Conservation (phyloP, 352 stramenopile species). For the Globisporangium perplexum region DNA sequence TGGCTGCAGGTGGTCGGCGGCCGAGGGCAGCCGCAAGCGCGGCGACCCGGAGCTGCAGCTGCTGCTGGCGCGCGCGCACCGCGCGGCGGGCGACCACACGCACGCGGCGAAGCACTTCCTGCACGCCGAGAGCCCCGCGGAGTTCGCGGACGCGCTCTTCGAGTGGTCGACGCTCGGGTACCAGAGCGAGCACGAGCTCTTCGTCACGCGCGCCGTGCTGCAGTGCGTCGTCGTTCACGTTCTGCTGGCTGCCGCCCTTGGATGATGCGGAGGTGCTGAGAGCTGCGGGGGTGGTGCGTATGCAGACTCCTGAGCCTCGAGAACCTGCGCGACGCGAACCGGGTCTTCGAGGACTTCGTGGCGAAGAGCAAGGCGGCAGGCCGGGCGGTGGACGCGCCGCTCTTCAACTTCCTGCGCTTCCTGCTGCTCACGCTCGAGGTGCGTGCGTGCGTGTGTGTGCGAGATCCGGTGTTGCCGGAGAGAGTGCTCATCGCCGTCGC, state of each 20-base stretch:
- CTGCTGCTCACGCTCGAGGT: constrained; percentile 83
- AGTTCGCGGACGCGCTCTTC: constrained; percentile 68
- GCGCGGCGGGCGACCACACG: constrained; percentile 42
- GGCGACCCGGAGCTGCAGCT: constrained; percentile 75
- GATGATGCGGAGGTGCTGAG: not conserved
- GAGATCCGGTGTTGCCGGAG: not conserved
- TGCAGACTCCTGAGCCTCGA: constrained; percentile 70
- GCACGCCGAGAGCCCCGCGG: constrained; percentile 60
- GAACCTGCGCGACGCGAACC: constrained; percentile 84
- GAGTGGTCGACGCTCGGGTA: constrained; percentile 75
- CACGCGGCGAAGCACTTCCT: constrained; percentile 77
- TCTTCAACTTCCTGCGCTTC: constrained; percentile 84
- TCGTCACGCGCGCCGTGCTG: constrained; percentile 64
- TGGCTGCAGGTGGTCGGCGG: constrained; percentile 56
- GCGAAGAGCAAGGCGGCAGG: constrained; percentile 34
- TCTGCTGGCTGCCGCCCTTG: not conserved
- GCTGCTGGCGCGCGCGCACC: constrained; percentile 53
- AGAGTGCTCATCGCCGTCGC: too few species aligned
- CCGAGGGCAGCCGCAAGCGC: constrained; percentile 62
- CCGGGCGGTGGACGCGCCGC: constrained; percentile 52
- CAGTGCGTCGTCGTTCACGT: constrained; percentile 46
- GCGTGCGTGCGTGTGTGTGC: constrained; percentile 1
- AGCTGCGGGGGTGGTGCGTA: too few species aligned
- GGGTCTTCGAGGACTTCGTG: constrained; percentile 65
- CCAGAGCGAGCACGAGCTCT: constrained; percentile 76